Base-by-base conservation (phyloP, 2,329 filamentous ascomycete species). In the Hymenoscyphus salicellus region DNA sequence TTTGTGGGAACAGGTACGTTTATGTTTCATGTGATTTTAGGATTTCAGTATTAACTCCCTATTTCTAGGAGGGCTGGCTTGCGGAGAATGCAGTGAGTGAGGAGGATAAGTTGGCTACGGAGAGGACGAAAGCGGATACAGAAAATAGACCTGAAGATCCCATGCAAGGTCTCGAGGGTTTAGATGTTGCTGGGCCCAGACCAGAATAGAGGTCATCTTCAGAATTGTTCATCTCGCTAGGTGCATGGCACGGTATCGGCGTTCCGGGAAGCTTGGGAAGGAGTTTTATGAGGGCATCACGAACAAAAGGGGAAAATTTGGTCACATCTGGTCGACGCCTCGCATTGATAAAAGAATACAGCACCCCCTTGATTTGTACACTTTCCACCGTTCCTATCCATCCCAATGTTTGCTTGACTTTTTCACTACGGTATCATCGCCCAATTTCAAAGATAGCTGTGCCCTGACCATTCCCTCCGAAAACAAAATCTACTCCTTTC, bases 131-230 rank as follows among this genome's bases (percentile, higher is more conserved):
- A 69, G 78, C 78, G 65, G 79, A 78, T 63, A 79, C 80, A 41
- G 84, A 84, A 70, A 80, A 83, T 65, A 82, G 79, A 55, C 83
- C 85, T 1, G 86, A 89, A 72, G 93, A 98, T 79, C 92, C 94
- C 3, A 99, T 99, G 95, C 92, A 97, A 79, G 94, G 93, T 38
- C 80, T 99, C 6, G 93, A 98, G 77, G 92, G 91, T 17, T 81
- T 98, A 62, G 96, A 98, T 78, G 91, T 98, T 72, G 96, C 94
- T 63, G 96, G 96, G 8, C 95, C 95, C 14, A 93, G 91, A 77
- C 89, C 85, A 62, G 88, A 86, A 74, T 95, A 77, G 16, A 33
- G 26, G 43, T 49, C n/a, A 10, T 49, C 23, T 49, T 11, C 10
- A 49, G 26, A 23, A 11, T 8, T 30, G 6, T 23, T 46, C 26